Conservation (phyloP, 352 stramenopile species). For the Pythium vanterpoolii region DNA sequence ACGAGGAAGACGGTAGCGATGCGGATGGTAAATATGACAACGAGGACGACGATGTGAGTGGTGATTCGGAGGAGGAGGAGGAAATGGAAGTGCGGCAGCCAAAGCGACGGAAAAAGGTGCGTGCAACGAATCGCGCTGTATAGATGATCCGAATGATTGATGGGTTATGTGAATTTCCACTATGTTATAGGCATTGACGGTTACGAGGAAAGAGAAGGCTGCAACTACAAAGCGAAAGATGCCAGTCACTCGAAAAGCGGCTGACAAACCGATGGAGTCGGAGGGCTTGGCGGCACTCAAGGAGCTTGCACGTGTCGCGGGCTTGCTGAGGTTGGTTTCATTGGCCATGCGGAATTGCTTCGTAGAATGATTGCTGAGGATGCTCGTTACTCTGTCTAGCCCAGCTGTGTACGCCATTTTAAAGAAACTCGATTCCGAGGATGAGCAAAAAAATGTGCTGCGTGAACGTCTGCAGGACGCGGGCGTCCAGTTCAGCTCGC, state of each 20-base stretch:
- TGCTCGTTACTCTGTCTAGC: constrained; percentile 25
- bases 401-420: constrained; percentile 58
- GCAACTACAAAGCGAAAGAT: constrained; percentile 14
- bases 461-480: constrained; percentile 45
- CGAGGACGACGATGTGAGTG: constrained; percentile 21
- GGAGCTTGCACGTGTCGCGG: constrained; percentile 60
- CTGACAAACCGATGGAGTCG: constrained; percentile 27
- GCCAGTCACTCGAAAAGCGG: constrained; percentile 2
- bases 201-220: constrained; percentile 9
- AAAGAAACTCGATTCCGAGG: constrained; percentile 34
- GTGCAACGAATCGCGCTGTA: not conserved
- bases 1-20: constrained; percentile 27
- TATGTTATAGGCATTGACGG: not conserved
- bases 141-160: not conserved
- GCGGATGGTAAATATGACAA: constrained; percentile 22
- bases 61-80: constrained; percentile 22
- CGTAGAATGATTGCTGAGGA: not conserved
- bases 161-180: not conserved
- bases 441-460: constrained; percentile 58
- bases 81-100: constrained; percentile 7
- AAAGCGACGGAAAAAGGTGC: constrained; percentile 23
- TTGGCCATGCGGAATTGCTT: no score
- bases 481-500: constrained; percentile 48
- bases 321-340: constrained; percentile 54
- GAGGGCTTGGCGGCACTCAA: constrained; percentile 59